These are phyloP conservation scores for Cucumis cinereus DNA, from an alignment of 306 rosid species.

Conservation along the genomic window DNA sequence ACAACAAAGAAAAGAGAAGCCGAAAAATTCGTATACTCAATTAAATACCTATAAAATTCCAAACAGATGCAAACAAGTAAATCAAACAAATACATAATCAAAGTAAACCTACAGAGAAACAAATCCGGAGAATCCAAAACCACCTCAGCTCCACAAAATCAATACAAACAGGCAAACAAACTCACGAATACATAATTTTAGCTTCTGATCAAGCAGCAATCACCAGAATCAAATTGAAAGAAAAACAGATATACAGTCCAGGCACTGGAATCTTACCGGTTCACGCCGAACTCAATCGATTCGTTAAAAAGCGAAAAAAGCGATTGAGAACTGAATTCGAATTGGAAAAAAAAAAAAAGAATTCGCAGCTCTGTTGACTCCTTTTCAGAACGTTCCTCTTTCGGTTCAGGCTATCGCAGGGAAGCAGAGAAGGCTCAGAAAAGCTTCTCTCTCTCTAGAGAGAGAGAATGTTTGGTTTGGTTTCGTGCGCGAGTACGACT, in stretches of 20 bases:
- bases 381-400: background rate
- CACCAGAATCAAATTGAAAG: background rate
- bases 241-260: background rate
- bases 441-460: background rate
- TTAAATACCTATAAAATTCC: background rate
- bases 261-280: background rate
- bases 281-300: background rate
- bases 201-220: conserved; percentile 1
- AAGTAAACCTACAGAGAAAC: background rate
- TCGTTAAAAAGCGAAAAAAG: background rate
- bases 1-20: background rate
- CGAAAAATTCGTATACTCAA: background rate
- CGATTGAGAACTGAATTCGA: conserved; percentile 3
- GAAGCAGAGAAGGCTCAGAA: background rate
- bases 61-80: background rate
- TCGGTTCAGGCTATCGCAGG: background rate
- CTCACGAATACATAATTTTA: background rate
- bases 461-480: background rate
- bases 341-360: background rate
- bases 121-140: background rate
- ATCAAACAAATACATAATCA: background rate
- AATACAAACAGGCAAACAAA: background rate
- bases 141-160: background rate
- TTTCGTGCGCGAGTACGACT: conserved; percentile 8
- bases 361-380: background rate